A percentile compares a stretch with the other conserved stretches of the same genome.
phyloP scores from a whole-genome alignment of 164 flowering plant genomes.

The Magnolia kwangsiensis region DNA sequence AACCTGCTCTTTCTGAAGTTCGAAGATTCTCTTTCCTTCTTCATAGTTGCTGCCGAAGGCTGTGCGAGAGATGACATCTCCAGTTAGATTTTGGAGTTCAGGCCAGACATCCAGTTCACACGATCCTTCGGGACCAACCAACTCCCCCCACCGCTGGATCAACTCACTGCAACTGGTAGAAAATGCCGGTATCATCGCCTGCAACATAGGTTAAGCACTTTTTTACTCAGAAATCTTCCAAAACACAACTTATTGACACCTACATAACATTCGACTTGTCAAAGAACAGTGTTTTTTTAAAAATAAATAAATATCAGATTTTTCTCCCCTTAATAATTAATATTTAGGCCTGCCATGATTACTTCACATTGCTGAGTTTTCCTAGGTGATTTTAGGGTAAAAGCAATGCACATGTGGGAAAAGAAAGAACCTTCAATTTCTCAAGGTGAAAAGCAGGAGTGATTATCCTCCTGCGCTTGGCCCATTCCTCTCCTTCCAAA shows the following conservation, averaged over 20 bases:
- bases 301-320: neutral
- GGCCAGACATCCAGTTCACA: conserved; percentile 27
- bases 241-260: too few species aligned
- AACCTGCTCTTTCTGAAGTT: neutral
- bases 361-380: neutral
- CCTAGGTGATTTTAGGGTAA: neutral
- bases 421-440: conserved; percentile 25
- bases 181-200: conserved; percentile 11
- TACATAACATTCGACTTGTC: too few species aligned
- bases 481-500: conserved; percentile 28
- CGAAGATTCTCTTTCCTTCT: conserved; percentile 25
- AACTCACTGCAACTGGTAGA: conserved; percentile 1
- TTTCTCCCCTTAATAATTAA: neutral
- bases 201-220: neutral
- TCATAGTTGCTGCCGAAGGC: conserved; percentile 8
- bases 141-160: conserved; percentile 4
- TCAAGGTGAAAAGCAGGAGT: conserved; percentile 28
- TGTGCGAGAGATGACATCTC: conserved; percentile 9
- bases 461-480: conserved; percentile 23
- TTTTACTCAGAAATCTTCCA: too few species aligned
- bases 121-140: neutral
- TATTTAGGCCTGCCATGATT: neutral
- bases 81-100: conserved; percentile 5
- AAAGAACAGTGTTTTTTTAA: too few species aligned
- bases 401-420: neutral